Percentiles rank a stretch among this genome's conserved stretches.
Conservation (phyloP, 495 filamentous ascomycete genomes). For the Penicillium fimorum region DNA sequence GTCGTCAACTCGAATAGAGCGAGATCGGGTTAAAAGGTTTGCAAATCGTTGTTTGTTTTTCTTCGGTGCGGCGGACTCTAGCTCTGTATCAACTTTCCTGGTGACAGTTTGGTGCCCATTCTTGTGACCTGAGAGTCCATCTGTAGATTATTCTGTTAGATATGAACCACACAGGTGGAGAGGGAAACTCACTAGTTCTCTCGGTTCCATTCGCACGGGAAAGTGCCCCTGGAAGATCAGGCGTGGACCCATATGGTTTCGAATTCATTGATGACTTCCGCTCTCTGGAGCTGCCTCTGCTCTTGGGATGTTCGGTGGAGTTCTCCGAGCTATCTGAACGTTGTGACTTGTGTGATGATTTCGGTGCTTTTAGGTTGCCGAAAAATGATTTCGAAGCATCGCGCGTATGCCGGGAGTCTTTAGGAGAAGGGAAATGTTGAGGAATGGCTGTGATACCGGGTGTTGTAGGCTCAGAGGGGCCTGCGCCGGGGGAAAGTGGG, state of each 20-base stretch:
- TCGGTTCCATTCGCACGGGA: constrained; percentile 32
- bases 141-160: constrained; percentile 22
- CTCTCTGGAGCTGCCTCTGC: constrained; percentile 45
- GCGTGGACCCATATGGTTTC: constrained; percentile 42
- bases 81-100: constrained; percentile 34
- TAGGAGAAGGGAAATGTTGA: constrained; percentile 52
- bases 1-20: constrained; percentile 61
- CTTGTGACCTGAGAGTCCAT: constrained; percentile 23
- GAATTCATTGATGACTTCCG: constrained; percentile 34
- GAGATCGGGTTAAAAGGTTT: constrained; percentile 62
- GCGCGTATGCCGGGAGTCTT: constrained; percentile 48
- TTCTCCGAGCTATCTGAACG: constrained; percentile 43
- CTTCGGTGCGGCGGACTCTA: constrained; percentile 31
- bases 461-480: constrained; percentile 34
- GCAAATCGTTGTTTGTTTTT: constrained; percentile 53
- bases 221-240: constrained; percentile 39
- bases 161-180: neutral
- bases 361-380: constrained; percentile 54
- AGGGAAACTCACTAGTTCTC: constrained; percentile 27
- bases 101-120: constrained; percentile 21
- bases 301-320: constrained; percentile 42
- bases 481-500: constrained; percentile 30
- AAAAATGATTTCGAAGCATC: constrained; percentile 58
- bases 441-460: constrained; percentile 55
- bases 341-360: constrained; percentile 47